These are phyloP conservation scores for Falciphora oryzae DNA, from an alignment of 2,329 filamentous ascomycete species.

Conservation along the genomic window DNA sequence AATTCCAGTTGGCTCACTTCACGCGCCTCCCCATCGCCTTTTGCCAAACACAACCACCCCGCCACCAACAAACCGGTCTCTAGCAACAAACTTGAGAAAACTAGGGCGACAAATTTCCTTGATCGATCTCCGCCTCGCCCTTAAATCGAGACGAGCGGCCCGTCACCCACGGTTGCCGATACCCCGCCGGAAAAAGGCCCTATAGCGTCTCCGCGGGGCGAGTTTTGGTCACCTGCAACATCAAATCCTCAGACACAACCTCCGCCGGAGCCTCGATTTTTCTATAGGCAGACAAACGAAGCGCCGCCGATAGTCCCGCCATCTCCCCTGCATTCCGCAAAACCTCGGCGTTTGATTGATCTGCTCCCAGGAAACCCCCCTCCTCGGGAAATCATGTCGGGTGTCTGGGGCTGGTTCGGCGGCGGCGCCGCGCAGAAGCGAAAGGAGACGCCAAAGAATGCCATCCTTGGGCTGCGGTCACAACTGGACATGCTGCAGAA, in stretches of 20 bases:
- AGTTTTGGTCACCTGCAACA: not conserved
- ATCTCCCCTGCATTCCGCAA: not conserved
- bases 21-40: not conserved
- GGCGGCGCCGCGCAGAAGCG: constrained; percentile 74
- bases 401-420: constrained; percentile 88
- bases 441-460: constrained; percentile 95
- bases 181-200: not conserved
- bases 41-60: not conserved
- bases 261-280: not conserved
- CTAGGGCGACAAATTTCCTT: not conserved
- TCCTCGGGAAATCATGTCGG: constrained; percentile 42
- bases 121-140: not conserved
- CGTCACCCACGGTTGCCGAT: not conserved
- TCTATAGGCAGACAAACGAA: not conserved
- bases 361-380: not conserved
- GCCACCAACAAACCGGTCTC: too few relatives aligned
- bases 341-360: not conserved
- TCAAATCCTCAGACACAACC: not conserved
- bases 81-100: not conserved
- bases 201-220: not conserved
- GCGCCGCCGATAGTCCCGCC: not conserved
- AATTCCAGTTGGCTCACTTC: not conserved
- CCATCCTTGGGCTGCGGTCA: constrained; percentile 78
- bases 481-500: constrained; percentile 98
- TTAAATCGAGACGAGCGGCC: not conserved